Conservation (phyloP, 1,284 basidiomycete genomes). For the Apiotrichum sp. region DNA sequence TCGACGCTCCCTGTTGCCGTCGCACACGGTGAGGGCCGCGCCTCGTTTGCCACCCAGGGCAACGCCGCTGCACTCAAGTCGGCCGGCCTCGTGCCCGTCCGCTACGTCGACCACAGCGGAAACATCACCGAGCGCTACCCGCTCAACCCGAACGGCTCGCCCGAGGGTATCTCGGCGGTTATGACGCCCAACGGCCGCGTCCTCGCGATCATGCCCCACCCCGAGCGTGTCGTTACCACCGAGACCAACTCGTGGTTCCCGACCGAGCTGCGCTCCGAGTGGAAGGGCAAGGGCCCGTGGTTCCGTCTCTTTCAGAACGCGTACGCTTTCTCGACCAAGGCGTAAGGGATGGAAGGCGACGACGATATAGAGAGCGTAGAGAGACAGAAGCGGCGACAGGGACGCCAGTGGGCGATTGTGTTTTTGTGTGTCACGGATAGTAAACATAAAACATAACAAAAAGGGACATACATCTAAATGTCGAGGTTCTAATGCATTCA, state of each 20-base stretch:
- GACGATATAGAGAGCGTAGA: not conserved
- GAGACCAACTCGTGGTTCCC: conserved; percentile 87
- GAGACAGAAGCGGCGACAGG: not conserved
- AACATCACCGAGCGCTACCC: conserved; percentile 70
- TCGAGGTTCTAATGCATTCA: not conserved
- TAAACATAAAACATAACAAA: not conserved
- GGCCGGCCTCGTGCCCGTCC: conserved; percentile 59
- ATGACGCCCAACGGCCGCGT: conserved; percentile 80
- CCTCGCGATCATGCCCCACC: conserved; percentile 93
- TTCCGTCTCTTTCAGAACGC: conserved; percentile 93
- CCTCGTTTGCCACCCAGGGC: conserved; percentile 57
- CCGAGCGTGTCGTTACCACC: conserved; percentile 68
- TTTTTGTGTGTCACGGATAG: not conserved
- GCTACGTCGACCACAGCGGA: conserved; percentile 69
- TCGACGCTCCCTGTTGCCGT: conserved; percentile 85
- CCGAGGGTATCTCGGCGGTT: conserved; percentile 79
- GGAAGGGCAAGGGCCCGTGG: conserved; percentile 78
- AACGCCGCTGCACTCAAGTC: conserved; percentile 49
- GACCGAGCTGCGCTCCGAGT: conserved; percentile 55
- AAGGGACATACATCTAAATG: too few relatives aligned
- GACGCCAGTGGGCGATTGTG: not conserved
- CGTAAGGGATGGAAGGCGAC: not conserved
- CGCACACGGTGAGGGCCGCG: conserved; percentile 93
- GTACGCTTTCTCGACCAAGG: conserved; percentile 43
- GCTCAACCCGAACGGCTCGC: conserved; percentile 92